phyloP scores from a whole-genome alignment of 768 basidiomycete species.

The Clavulina sp. region DNA sequence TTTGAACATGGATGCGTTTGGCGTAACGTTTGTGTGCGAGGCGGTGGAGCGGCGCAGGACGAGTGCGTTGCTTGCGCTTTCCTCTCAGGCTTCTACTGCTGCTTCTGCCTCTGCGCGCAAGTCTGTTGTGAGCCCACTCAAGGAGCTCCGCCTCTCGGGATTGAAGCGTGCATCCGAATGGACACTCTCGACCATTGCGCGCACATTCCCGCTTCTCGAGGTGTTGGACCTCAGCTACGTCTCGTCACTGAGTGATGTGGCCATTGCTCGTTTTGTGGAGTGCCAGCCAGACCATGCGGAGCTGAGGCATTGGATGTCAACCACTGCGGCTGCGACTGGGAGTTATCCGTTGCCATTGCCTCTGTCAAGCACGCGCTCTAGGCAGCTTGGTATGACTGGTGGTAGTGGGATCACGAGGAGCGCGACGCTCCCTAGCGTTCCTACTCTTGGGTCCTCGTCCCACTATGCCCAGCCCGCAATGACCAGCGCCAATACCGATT shows the following conservation, averaged over 20 bases:
- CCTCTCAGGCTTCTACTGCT: constrained; percentile 23
- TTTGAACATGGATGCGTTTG: constrained; percentile 34
- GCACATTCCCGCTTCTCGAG: constrained; percentile 52
- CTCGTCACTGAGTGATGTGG: constrained; percentile 53
- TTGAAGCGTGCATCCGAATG: constrained; percentile 42
- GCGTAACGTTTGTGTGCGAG: constrained; percentile 27
- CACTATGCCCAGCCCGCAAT: too few species aligned
- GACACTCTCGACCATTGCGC: constrained; percentile 47
- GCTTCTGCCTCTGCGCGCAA: background rate
- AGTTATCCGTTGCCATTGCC: background rate
- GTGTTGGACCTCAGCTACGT: constrained; percentile 67
- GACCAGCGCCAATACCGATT: too few species aligned
- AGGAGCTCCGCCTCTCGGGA: constrained; percentile 49
- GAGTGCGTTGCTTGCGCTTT: constrained; percentile 16
- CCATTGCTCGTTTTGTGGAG: constrained; percentile 55
- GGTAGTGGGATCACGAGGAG: too few species aligned
- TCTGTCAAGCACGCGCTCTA: too few species aligned
- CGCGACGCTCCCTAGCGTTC: too few species aligned
- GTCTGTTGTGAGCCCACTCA: constrained; percentile 20
- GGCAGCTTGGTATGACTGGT: too few species aligned
- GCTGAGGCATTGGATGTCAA: background rate
- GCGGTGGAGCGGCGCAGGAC: background rate
- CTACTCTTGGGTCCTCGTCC: background rate
- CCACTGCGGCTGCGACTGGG: background rate
- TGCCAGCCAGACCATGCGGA: too few species aligned